A percentile compares a stretch with the other conserved stretches of the same genome.
Evolutionary conservation across 345 rosid genomes (phyloP).

Genomic region (Euphorbia peplus): DNA sequence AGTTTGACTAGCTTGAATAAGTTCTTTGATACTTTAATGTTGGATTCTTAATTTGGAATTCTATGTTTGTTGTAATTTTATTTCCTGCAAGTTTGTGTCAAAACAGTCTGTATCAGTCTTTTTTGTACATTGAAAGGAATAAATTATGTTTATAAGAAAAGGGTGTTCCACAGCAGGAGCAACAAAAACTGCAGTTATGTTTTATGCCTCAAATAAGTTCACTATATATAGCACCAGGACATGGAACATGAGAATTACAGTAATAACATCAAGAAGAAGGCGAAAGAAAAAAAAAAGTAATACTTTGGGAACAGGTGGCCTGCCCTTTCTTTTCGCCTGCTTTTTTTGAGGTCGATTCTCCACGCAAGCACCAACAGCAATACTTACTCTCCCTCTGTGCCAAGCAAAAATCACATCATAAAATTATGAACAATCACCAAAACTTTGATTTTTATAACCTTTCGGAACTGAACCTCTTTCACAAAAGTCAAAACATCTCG

Average conservation of each 20-base stretch:
- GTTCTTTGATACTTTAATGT: too few relatives aligned
- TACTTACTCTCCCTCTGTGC: slow-evolving; percentile 79
- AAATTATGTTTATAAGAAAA: too few relatives aligned
- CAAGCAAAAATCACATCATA: slow-evolving; percentile 24
- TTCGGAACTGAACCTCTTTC: too few relatives aligned
- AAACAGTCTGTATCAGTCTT: too few relatives aligned
- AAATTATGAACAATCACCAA: not conserved
- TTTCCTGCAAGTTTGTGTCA: too few relatives aligned
- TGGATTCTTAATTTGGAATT: too few relatives aligned
- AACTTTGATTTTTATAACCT: too few relatives aligned
- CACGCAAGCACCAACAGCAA: slow-evolving; percentile 60
- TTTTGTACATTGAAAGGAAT: too few relatives aligned
- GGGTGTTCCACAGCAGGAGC: too few relatives aligned
- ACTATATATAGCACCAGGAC: not conserved
- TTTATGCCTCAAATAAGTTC: not conserved
- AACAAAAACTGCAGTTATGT: not conserved
- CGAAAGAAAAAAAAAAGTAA: not conserved
- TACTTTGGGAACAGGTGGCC: slow-evolving; percentile 73
- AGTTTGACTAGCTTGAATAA: too few relatives aligned
- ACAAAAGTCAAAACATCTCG: too few relatives aligned
- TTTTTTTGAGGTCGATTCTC: slow-evolving; percentile 43
- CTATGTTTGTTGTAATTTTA: too few relatives aligned
- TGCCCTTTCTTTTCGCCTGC: slow-evolving; percentile 57
- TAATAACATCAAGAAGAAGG: not conserved
- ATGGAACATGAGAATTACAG: not conserved